These are phyloP conservation scores for Leccinum disarticulatum DNA, from an alignment of 768 basidiomycete genomes.

Conservation along the genomic window DNA sequence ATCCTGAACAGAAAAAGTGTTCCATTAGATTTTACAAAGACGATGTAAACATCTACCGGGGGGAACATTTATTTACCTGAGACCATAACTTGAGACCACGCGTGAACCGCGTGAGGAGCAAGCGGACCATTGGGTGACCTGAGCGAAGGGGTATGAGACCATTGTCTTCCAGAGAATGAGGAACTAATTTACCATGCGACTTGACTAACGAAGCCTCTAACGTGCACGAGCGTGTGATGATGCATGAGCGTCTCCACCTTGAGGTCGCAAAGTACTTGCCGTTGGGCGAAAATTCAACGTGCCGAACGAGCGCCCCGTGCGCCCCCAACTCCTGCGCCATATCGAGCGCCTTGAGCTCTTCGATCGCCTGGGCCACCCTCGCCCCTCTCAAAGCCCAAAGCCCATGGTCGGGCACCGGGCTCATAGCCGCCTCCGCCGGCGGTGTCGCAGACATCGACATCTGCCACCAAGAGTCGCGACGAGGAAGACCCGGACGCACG, in stretches of 20 bases:
- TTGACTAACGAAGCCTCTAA: conserved; percentile 51
- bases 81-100: conserved; percentile 53
- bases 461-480: conserved; percentile 30
- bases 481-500: conserved; percentile 24
- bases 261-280: conserved; percentile 55
- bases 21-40: not conserved
- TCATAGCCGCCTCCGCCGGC: conserved; percentile 4
- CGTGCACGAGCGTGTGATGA: conserved; percentile 49
- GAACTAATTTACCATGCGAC: conserved; percentile 44
- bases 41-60: not conserved
- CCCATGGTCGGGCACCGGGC: conserved; percentile 19
- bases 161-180: not conserved
- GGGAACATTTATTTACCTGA: conserved; percentile 31
- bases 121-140: conserved; percentile 49
- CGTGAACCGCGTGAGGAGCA: conserved; percentile 47
- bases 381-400: conserved; percentile 34
- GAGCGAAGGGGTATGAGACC: not conserved
- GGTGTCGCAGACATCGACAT: conserved; percentile 4
- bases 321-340: conserved; percentile 39
- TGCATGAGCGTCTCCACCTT: conserved; percentile 44
- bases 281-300: conserved; percentile 55
- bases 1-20: conserved; percentile 31
- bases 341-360: conserved; percentile 40
- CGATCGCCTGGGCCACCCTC: conserved; percentile 39
- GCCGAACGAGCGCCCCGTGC: conserved; percentile 51